Evolutionary conservation across 2,329 filamentous ascomycete genomes (phyloP).

Genomic region (Cercospora sp.): DNA sequence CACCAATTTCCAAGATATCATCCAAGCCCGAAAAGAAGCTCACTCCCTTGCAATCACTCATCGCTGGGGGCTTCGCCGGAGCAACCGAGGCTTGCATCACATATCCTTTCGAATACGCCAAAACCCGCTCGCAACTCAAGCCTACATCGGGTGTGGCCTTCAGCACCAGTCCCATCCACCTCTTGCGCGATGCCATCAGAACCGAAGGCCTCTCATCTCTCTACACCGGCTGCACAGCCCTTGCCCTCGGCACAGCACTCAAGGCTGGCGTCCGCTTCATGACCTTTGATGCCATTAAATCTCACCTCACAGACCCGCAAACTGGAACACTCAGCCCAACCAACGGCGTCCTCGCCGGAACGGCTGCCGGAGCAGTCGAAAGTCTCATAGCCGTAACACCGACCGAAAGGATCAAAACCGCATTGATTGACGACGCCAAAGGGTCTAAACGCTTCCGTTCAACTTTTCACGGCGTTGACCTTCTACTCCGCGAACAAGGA

Average conservation of each 20-base stretch:
- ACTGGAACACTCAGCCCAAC: constrained; percentile 33
- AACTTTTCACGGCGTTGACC: constrained; percentile 11
- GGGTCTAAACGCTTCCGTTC: constrained; percentile 30
- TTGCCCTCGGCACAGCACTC: constrained; percentile 37
- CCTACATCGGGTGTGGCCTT: constrained; percentile 3
- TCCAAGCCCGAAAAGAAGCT: constrained; percentile 8
- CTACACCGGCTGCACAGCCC: constrained; percentile 38
- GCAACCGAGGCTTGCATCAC: constrained; percentile 56
- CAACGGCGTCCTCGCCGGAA: constrained; percentile 35
- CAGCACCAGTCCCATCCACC: constrained; percentile 31
- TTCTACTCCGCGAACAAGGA: constrained; percentile 43
- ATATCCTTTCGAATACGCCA: constrained; percentile 41
- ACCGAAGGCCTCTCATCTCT: constrained; percentile 34
- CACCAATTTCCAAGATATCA: background rate
- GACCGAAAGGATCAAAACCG: constrained; percentile 38
- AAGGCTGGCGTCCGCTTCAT: constrained; percentile 40
- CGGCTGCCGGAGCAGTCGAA: constrained; percentile 35
- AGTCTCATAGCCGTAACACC: constrained; percentile 38
- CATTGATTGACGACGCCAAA: constrained; percentile 39
- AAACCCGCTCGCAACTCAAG: constrained; percentile 39
- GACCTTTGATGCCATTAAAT: constrained; percentile 37
- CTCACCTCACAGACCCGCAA: constrained; percentile 32
- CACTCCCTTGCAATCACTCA: constrained; percentile 46
- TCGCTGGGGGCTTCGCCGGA: constrained; percentile 55
- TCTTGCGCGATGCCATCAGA: constrained; percentile 29